Evolutionary conservation across 176 grass and related monocot genomes (phyloP).

Genomic region (Carex pumila): DNA sequence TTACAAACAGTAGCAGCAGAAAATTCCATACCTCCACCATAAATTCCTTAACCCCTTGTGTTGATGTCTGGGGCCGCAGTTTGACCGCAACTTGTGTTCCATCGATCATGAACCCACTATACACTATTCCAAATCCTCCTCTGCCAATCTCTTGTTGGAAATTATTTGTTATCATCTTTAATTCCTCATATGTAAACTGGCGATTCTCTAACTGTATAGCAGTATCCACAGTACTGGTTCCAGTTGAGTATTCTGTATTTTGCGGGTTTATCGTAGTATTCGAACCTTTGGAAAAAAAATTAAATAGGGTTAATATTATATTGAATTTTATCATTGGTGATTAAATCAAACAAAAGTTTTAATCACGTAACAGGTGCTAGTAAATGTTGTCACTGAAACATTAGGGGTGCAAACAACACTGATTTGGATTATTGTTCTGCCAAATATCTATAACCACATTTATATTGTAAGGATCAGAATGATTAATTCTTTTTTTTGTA

Average conservation of each 20-base stretch:
- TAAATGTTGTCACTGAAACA: background rate
- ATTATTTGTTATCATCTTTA: constrained; percentile 44
- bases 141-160: constrained; percentile 40
- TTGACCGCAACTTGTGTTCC: constrained; percentile 59
- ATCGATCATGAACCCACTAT: constrained; percentile 42
- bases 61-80: constrained; percentile 32
- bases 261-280: background rate
- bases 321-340: background rate
- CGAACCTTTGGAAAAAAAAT: background rate
- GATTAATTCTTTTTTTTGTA: background rate
- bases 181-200: constrained; percentile 37
- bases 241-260: background rate
- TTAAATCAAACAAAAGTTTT: background rate
- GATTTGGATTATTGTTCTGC: background rate
- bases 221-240: background rate
- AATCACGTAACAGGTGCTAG: background rate
- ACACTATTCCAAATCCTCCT: constrained; percentile 63
- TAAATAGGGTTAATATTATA: background rate
- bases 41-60: constrained; percentile 46
- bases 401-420: background rate
- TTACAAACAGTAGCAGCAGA: background rate
- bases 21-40: constrained; percentile 38
- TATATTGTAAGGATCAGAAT: background rate
- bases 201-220: constrained; percentile 34
- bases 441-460: background rate